Evolutionary conservation across 164 flowering plant genomes (phyloP).

Genomic region (Saururus chinensis): DNA sequence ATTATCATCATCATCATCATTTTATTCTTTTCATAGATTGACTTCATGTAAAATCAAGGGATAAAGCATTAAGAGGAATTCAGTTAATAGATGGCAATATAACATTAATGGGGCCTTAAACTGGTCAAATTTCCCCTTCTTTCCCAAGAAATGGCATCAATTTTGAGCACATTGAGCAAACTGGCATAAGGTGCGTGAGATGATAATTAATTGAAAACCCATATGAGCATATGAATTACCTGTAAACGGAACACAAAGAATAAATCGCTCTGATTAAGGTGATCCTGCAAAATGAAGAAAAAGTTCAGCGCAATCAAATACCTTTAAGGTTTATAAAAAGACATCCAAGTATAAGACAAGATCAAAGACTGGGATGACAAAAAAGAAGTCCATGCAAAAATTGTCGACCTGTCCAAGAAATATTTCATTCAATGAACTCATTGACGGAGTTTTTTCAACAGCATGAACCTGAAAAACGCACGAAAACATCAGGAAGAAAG

Average conservation of each 20-base stretch:
- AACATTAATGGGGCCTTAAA: no score
- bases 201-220: no score
- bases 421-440: conserved; percentile 97
- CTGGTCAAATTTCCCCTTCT: no score
- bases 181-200: no score
- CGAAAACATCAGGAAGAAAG: neutral
- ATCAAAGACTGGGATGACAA: no score
- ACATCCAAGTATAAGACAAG: neutral
- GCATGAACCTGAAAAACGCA: conserved; percentile 57
- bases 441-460: conserved; percentile 92
- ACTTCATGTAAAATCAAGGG: no score
- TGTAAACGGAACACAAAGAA: conserved; percentile 92
- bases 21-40: no score
- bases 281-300: conserved; percentile 57
- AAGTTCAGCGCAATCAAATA: neutral
- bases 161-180: no score
- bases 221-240: conserved; percentile 28
- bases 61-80: no score
- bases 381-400: neutral
- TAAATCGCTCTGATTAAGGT: conserved; percentile 78
- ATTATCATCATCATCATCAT: no score
- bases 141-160: no score
- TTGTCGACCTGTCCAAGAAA: conserved; percentile 86
- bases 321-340: neutral
- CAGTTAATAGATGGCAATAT: no score